Base-by-base conservation (phyloP, 2,329 filamentous ascomycete genomes). In the Decorospora gaudefroyi region DNA sequence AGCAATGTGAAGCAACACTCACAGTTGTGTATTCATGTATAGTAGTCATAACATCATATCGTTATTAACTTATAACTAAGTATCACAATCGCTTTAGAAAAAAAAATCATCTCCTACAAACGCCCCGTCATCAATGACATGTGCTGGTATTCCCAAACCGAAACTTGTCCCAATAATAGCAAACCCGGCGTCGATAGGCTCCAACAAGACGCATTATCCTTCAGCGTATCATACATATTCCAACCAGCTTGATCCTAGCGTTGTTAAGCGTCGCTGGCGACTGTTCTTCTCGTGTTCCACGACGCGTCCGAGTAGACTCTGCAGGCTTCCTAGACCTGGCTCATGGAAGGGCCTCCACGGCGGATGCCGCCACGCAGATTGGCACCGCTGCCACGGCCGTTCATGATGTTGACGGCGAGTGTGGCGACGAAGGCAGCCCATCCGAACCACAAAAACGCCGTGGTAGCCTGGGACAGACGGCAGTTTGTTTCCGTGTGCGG, bases 401-500 rank as follows among this genome's bases (percentile, higher is more conserved):
- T 72, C 59, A 83, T 67, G 42, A 78, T 72, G 51, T 87, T 77
- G 62, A 81, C 74, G 30, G 83, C 66, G 27, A 78, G 77, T 3
- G 74, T 72, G 12, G 65, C 82, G 18, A 75, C 72, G 62, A 85
- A 87, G 17, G 79, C 76, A 26, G 74, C 78, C 67, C 85, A 88
- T 34, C 88, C 79, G 73, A 91, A 90, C 86, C 86, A 92, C 72
- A 89, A 78, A 74, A 92, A 92, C 25, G 82, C 86, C 22, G 81
- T 82, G 51, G 81, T 80, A 25, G 87, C 87, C 74, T 91, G 87
- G 11, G 88, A 80, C 72, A 89, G 83, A 51, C 81, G 83, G 73
- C 88, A 91, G 54, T 86, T 80, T 74, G 85, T 83, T 65, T 76
- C 69, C 47, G 78, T 74, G 69, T 85, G 66, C 49, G 53, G 48